phyloP scores from a whole-genome alignment of 129 eudicot genomes.

The Sambucus nigra region DNA sequence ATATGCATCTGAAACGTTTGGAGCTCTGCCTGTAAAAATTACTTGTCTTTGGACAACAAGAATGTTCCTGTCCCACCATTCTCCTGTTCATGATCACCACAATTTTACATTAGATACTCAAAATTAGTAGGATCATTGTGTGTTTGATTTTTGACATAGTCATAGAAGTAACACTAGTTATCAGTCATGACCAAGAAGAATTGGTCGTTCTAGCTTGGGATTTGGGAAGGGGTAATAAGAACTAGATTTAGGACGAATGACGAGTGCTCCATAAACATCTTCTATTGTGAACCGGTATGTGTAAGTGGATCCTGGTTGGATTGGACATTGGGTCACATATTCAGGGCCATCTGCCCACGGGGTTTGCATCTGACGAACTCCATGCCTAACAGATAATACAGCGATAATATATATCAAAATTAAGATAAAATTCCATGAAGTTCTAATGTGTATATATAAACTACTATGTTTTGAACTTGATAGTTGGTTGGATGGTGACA shows the following conservation, averaged over 20 bases:
- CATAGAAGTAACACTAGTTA: not conserved
- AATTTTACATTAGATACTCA: not conserved
- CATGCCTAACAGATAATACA: conserved; percentile 25
- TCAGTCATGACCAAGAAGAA: conserved; percentile 21
- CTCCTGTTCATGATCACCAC: conserved; percentile 16
- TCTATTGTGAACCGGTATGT: conserved; percentile 24
- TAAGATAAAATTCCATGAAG: not conserved
- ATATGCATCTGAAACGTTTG: conserved; percentile 36
- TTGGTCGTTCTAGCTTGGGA: conserved; percentile 21
- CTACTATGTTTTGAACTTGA: not conserved
- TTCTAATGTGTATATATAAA: too few species aligned
- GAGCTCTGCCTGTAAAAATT: conserved; percentile 27
- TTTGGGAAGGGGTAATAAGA: conserved; percentile 22
- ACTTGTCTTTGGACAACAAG: conserved; percentile 17
- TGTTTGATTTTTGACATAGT: not conserved
- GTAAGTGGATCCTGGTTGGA: conserved; percentile 31
- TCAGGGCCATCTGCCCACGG: conserved; percentile 49
- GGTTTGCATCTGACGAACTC: conserved; percentile 29
- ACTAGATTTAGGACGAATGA: conserved; percentile 29
- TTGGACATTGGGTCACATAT: conserved; percentile 35
- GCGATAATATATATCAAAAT: too few species aligned
- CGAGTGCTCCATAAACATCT: conserved; percentile 30
- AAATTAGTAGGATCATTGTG: not conserved
- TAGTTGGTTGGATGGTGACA: not conserved
- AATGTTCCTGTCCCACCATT: conserved; percentile 38